Base-by-base conservation (phyloP, 2,329 filamentous ascomycete species). In the Arthrobotrys iridis region DNA sequence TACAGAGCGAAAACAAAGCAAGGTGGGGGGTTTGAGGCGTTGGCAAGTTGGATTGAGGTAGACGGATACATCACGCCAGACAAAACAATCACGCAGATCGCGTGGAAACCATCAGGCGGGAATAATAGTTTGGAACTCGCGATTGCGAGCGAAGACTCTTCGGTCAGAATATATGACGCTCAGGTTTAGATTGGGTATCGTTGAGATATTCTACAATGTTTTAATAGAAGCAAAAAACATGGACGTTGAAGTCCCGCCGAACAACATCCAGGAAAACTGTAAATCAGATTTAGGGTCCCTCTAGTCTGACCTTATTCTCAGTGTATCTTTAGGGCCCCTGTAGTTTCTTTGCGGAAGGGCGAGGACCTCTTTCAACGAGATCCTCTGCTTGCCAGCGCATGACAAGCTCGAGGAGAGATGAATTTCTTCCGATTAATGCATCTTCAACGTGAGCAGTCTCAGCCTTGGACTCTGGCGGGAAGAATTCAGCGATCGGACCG, bases 381-480 rank as follows among this genome's bases (percentile, higher is more conserved):
- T 98, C 94, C 76, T 91, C 87, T 81, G 88, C 88, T 82, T 99
- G 84, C 95, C 95, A 99, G 64, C 86, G 86, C 78, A 99, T 84
- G 28, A 98, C 95, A 77, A 99, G 83, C 83, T 96, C 91, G 7
- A 80, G 59, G 26, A 80, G 18, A 15, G 71, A 78, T 4, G 77
- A 79, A 37, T 79, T 79, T 57, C 72, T 55, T n/a, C 66, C 60
- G 18, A 71, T 60, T 13, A 70, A 43, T 3, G 72, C 66, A 8
- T 76, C 72, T 60, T 76, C 50, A 18, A 57, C 52, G 22, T 65
- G 72, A 11, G 65, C 50, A 2, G 8, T 63, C 26, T 76, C 72
- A 10, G 45, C 18, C 37, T 37, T 63, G 1, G 57, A 83, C 52
- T 84, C 81, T 41, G 86, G 84, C 58, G 92, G 63, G 41, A 75